A percentile compares a stretch with the other conserved stretches of the same genome.
Evolutionary conservation across 192 early-diverging fungal genomes (phyloP).

Genomic region (Pilobolus umbonatus): DNA sequence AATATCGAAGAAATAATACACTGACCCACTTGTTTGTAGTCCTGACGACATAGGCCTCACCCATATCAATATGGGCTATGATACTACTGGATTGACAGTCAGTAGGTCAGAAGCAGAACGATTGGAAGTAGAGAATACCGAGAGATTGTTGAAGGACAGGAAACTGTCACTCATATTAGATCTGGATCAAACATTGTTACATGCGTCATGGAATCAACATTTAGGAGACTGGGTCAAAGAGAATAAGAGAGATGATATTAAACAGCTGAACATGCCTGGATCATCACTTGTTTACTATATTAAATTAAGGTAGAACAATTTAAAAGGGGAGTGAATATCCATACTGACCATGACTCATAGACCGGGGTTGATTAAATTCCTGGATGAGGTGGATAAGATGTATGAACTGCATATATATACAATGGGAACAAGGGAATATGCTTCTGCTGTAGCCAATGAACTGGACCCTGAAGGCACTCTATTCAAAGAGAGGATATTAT

Average conservation of each 20-base stretch:
- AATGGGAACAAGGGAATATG: constrained; percentile 94
- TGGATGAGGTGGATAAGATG: constrained; percentile 55
- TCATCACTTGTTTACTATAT: constrained; percentile 69
- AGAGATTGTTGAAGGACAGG: constrained; percentile 55
- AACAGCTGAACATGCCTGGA: constrained; percentile 69
- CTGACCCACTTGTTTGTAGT: not conserved
- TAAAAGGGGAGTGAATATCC: not conserved
- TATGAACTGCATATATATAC: constrained; percentile 99
- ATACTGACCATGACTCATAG: constrained; percentile 30
- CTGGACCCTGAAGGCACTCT: constrained; percentile 78
- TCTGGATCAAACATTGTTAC: constrained; percentile 96
- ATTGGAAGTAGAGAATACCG: constrained; percentile 63
- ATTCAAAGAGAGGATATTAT: constrained; percentile 88
- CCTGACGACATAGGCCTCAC: constrained; percentile 32
- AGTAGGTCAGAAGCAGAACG: constrained; percentile 63
- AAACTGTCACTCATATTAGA: constrained; percentile 92
- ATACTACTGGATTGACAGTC: constrained; percentile 64
- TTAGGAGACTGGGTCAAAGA: constrained; percentile 72
- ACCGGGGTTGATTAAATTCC: constrained; percentile 76
- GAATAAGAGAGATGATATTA: constrained; percentile 63
- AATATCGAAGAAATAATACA: not conserved
- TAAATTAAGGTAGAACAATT: constrained; percentile 66
- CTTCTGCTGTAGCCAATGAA: constrained; percentile 75
- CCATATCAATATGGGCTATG: constrained; percentile 72
- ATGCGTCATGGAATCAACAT: constrained; percentile 77